Conservation (phyloP, 1,139 yeast species). For the Arxiozyma telluris region DNA sequence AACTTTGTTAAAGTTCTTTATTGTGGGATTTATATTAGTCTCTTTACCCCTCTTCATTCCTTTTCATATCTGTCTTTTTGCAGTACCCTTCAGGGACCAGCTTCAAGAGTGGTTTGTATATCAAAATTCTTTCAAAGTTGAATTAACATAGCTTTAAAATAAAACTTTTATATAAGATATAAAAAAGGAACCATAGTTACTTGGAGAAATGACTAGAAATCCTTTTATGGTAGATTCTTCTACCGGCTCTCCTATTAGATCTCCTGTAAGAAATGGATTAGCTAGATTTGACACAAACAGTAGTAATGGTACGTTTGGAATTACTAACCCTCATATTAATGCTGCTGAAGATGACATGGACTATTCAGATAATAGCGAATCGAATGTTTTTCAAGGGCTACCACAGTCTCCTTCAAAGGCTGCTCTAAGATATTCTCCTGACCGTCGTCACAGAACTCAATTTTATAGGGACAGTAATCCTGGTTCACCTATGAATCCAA, state of each 20-base stretch:
- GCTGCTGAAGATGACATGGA: constrained; percentile 5
- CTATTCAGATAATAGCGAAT: constrained; percentile 14
- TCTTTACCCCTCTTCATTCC: neutral
- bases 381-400: constrained; percentile 26
- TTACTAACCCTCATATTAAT: constrained; percentile 4
- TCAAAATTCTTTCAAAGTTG: too few species aligned
- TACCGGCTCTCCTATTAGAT: constrained; percentile 22
- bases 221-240: constrained; percentile 29
- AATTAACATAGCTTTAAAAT: too few species aligned
- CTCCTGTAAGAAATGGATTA: constrained; percentile 19
- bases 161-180: too few species aligned
- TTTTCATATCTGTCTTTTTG: too few species aligned
- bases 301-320: constrained; percentile 8
- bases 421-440: constrained; percentile 34
- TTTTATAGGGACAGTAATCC: constrained; percentile 27
- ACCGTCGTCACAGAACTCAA: constrained; percentile 26
- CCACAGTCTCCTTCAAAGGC: constrained; percentile 38
- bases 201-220: constrained; percentile 22
- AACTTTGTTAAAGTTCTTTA: neutral
- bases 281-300: constrained; percentile 24
- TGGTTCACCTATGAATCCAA: constrained; percentile 25
- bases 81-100: neutral
- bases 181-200: neutral
- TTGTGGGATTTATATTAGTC: neutral
- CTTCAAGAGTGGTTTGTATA: neutral